Base-by-base conservation (phyloP, 352 stramenopile species). In the Phytophthora macrochlamydospora region DNA sequence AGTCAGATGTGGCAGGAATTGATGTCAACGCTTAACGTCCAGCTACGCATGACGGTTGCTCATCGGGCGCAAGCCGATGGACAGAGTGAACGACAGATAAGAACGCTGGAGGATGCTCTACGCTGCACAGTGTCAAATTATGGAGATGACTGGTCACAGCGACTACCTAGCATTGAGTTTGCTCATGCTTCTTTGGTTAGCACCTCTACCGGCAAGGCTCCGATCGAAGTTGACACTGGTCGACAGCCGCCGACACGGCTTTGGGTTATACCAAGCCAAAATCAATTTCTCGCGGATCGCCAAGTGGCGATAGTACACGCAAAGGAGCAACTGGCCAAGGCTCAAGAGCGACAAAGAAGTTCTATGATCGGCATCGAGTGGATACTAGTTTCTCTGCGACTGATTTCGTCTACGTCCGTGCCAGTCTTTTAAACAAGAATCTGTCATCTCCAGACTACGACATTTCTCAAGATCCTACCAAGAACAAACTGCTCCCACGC, bases 11-110 rank as follows among this genome's bases (percentile, higher is more conserved):
- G 9, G 33, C 11, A 11, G 37, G 12, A 35, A 33, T 4, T 14
- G 3, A 59, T 59, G 53, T 12, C 53, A 24, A 1, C 12, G 14
- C 3, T 24, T 46, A 6, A 59, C 43, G 30, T 51, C 12, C 13
- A 51, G 40, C 40, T 59, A 4, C 28, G 9, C 7, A 43, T 59
- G 53, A 59, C 53, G n/a, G 53, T 59, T 7, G 40, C 29, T 6
- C 38, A 51, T 13, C 53, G 53, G n/a, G 29, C 53, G 5, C 38
- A 59, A 18, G 53, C 53, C 2, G 53, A 59, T 38, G 28, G 53
- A 1, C 40, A 59, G 32, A 40, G 38, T 14, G 53, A 51, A 13
- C 3, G 53, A 2, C 53, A 51, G 30, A 59, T 59, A 24, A 7
- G 53, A 7, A 59, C 29, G 13, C 31, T 51, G 29, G 53, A 51